Percentiles rank a stretch among this genome's conserved stretches.
Evolutionary conservation across 495 filamentous ascomycete genomes (phyloP).

Genomic region (Aspergillus olivimuriae): DNA sequence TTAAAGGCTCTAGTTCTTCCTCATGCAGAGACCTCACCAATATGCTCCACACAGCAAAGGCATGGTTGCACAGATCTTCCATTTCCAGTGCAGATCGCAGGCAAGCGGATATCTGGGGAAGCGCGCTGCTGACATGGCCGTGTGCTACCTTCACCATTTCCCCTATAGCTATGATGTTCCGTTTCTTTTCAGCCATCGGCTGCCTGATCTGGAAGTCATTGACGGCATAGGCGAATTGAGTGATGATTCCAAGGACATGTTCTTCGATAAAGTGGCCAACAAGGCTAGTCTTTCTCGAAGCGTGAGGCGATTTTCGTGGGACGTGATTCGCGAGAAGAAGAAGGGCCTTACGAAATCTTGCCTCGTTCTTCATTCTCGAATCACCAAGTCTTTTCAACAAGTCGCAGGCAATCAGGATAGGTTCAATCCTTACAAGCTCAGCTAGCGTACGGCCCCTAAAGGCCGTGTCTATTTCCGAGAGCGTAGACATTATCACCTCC

Average conservation of each 20-base stretch:
- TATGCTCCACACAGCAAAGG: conserved; percentile 76
- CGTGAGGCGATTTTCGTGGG: conserved; percentile 44
- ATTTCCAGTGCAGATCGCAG: conserved; percentile 75
- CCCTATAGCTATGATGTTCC: conserved; percentile 74
- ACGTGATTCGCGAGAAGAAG: conserved; percentile 60
- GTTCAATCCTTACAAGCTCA: conserved; percentile 67
- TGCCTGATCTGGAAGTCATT: conserved; percentile 59
- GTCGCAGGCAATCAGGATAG: conserved; percentile 67
- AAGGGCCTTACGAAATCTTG: conserved; percentile 56
- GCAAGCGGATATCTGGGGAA: conserved; percentile 89
- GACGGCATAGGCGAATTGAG: conserved; percentile 72
- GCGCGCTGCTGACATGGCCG: conserved; percentile 62
- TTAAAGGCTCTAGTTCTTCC: conserved; percentile 67
- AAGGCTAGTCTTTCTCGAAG: conserved; percentile 46
- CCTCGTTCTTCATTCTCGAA: conserved; percentile 52
- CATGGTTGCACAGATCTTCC: conserved; percentile 62
- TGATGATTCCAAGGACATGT: conserved; percentile 84
- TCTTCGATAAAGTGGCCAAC: conserved; percentile 73
- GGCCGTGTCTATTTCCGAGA: conserved; percentile 58
- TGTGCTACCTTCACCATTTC: conserved; percentile 77
- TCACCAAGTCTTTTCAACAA: conserved; percentile 78
- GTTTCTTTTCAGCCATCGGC: conserved; percentile 59
- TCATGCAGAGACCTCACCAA: conserved; percentile 68
- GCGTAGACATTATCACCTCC: conserved; percentile 56
- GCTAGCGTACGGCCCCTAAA: conserved; percentile 61